Evolutionary conservation across 805 yeast genomes (phyloP), one percentile per base, ranked within the genome.

Genomic region (Wickerhamomyces subpelliculosus): DNA sequence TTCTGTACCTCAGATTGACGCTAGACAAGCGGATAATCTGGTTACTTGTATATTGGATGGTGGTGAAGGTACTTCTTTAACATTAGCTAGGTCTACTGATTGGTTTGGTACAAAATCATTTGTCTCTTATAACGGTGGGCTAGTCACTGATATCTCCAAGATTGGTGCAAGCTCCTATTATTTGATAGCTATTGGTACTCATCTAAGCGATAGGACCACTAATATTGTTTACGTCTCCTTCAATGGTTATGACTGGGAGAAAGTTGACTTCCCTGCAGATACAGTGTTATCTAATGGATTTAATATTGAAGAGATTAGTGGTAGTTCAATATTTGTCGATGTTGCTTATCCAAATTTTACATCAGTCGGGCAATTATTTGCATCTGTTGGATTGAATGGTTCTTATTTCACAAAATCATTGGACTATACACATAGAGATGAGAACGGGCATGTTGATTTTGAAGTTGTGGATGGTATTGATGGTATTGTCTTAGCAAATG

Each of bases 401-500:
- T 55, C 73, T 24, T 65, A 61, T 38, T 80, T 75, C 53, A 48
- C 50, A 1, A 64, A 65, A 32, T 57, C 72, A n/a, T 51, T 75
- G 23, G 68, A 66, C 10, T 56, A 65, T 27, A 62, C 71, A 11
- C 52, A 61, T 31, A 65, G 64, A 18, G 57, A 60, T 29, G 39
- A 46, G 12, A 31, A 34, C 4, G 57, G 52, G 9, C 43, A 45
- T 26, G 45, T 57, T 17, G 75, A 73, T 8, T 55, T 65, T 32
- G 61, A 68, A 20, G 54, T 59, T 16, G 54, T 72, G 16, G 64
- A 64, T 27, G 70, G 69, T 43, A 64, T 78, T 16, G 84, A 80
- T 41, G 89, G 88, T 9, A 69, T 75, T 13, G 72, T 83, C 72
- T 50, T 82, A 34, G 70, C 76, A 9, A 73, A 72, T 48, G 39